Evolutionary conservation across 2,329 filamentous ascomycete genomes (phyloP), one percentile per base, ranked within the genome.

Genomic region (Aspergillus sp.): DNA sequence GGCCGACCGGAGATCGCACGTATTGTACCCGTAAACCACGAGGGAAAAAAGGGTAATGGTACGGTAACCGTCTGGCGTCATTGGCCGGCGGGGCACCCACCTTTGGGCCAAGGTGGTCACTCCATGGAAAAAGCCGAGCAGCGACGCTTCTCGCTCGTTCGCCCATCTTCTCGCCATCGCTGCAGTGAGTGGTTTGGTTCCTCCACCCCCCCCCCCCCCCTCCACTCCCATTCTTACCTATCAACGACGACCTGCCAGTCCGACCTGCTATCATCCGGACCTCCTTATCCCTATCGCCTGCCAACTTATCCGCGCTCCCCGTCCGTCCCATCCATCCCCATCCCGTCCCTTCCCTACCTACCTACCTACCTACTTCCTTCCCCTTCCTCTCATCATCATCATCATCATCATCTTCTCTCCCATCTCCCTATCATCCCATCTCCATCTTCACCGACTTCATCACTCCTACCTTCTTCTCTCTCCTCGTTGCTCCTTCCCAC

Each of bases 61-160:
- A 67, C 62, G 61, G 65, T 67, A 64, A 53, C 55, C 29, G 47
- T 29, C 26, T 18, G 29, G 24, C 22, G n/a, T 52, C 45, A 64
- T 63, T 60, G 56, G 57, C 49, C 52, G 49, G 31, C 24, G 20
- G 24, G 49, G 29, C 22, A 47, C 50, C 36, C 36, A 36, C 32
- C 26, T 36, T 14, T 36, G 32, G 32, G 32, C 12, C 32, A 32
- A 32, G 31, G 9, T 39, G 36, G 36, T 11, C 55, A 53, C 53
- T 18, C 32, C 29, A 39, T 51, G 46, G 60, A 49, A 46, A 46
- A n/a, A 49, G 50, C 29, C 29, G 14, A 60, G 36, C 54, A 54
- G 54, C 50, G 36, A 42, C 54, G 62, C 49, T 63, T 69, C 63
- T 66, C 61, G 62, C 61, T 65, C 63, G 58, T 68, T 68, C 65